Percentiles rank a stretch among this genome's conserved stretches.
Conservation (phyloP, 495 filamentous ascomycete species). For the Aspergillus nanangensis region DNA sequence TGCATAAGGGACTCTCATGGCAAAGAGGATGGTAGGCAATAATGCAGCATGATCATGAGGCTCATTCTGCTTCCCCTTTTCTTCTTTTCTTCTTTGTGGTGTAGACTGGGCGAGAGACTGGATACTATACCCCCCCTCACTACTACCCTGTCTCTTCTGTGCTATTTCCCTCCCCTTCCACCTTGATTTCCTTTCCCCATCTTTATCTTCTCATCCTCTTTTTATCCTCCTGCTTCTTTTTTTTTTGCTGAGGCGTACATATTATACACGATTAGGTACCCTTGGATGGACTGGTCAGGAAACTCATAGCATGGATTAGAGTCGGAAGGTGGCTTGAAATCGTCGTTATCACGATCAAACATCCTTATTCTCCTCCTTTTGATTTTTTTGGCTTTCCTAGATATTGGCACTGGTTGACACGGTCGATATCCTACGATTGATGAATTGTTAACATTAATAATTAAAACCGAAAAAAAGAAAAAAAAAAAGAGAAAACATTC, state of each 20-base stretch:
- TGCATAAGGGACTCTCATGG: constrained; percentile 18
- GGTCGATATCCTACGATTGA: too few relatives aligned
- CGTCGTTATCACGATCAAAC: not conserved
- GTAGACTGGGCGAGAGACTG: constrained; percentile 18
- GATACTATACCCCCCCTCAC: too few relatives aligned
- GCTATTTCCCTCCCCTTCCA: not conserved
- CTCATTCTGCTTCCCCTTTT: constrained; percentile 4
- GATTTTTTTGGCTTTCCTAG: not conserved
- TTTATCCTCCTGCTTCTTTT: not conserved
- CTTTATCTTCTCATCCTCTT: not conserved
- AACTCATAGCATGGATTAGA: not conserved
- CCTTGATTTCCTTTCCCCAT: constrained; percentile 3
- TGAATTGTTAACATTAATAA: too few relatives aligned
- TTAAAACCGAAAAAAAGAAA: too few relatives aligned
- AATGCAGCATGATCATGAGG: constrained; percentile 15
- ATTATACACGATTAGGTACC: not conserved
- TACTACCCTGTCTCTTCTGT: too few relatives aligned
- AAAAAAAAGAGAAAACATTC: too few relatives aligned
- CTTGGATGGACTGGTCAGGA: not conserved
- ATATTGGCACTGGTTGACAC: not conserved
- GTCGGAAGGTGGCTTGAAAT: not conserved
- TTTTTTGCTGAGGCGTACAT: constrained; percentile 3
- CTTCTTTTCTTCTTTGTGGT: constrained; percentile 9
- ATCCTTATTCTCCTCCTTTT: not conserved
- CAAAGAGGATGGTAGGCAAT: constrained; percentile 7